A percentile compares a stretch with the other conserved stretches of the same genome.
These are phyloP conservation scores for Solanum medicagineum DNA, from an alignment of 257 asterid species.

Conservation along the genomic window DNA sequence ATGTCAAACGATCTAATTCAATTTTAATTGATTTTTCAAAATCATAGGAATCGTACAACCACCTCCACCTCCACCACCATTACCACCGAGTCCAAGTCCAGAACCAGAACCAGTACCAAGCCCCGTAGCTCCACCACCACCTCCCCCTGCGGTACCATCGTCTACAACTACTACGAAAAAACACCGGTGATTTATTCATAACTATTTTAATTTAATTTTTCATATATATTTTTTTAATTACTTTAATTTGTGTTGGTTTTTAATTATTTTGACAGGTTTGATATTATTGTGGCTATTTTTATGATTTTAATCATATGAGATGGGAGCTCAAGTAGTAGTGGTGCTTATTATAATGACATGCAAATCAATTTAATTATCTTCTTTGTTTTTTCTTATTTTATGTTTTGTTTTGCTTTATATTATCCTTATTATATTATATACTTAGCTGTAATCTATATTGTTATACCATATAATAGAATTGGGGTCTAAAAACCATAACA, in stretches of 20 bases:
- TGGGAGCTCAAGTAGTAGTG: neutral
- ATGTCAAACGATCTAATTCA: neutral
- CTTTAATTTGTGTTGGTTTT: neutral
- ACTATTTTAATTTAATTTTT: neutral
- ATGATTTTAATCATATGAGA: neutral
- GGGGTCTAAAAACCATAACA: neutral
- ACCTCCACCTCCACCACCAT: conserved; percentile 24
- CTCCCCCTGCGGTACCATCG: neutral
- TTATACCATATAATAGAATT: neutral
- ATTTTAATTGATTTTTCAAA: neutral
- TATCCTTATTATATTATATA: neutral
- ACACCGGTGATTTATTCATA: neutral
- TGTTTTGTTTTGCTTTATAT: neutral
- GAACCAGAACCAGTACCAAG: conserved; percentile 5
- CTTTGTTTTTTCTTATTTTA: neutral
- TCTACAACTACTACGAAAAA: neutral
- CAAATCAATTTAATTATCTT: neutral
- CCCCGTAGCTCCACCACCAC: neutral
- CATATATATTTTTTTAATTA: neutral
- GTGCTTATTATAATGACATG: neutral
- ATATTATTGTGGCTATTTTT: neutral
- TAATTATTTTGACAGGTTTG: neutral
- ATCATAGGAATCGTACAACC: conserved; percentile 22
- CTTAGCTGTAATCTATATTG: neutral
- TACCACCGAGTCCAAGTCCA: neutral